phyloP scores from a whole-genome alignment of 768 basidiomycete species.

The Podaxis mareebaensis region DNA sequence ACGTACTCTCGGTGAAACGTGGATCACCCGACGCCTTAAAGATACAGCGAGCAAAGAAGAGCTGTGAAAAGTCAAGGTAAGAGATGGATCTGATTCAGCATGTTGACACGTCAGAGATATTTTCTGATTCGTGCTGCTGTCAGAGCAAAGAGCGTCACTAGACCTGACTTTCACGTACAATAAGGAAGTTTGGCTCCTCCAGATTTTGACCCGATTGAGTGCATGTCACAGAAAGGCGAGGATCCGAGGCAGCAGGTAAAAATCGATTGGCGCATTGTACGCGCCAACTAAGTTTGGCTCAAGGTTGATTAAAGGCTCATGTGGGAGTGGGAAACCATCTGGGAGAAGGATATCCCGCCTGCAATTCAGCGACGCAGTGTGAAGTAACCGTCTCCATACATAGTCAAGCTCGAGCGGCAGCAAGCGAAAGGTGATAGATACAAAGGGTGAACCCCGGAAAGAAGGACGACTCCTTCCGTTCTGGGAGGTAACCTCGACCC shows the following conservation, averaged over 20 bases:
- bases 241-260: not conserved
- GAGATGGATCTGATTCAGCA: not conserved
- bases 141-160: conserved; percentile 5
- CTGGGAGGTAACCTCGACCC: not conserved
- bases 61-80: not conserved
- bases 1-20: conserved; percentile 3
- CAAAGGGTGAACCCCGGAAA: not conserved
- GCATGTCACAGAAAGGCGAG: not conserved
- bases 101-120: not conserved
- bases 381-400: not conserved
- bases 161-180: not conserved
- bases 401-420: not conserved
- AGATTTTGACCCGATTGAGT: not conserved
- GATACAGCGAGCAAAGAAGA: not conserved
- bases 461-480: not conserved
- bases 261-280: not conserved
- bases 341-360: conserved; percentile 4
- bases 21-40: conserved; percentile 1
- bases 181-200: not conserved
- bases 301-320: not conserved
- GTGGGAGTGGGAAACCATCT: not conserved
- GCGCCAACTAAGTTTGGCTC: not conserved
- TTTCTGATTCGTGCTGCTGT: not conserved
- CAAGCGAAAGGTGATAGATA: not conserved
- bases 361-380: not conserved